A percentile compares a stretch with the other conserved stretches of the same genome.
Evolutionary conservation across 257 asterid genomes (phyloP).

Genomic region (Handroanthus guayacan): DNA sequence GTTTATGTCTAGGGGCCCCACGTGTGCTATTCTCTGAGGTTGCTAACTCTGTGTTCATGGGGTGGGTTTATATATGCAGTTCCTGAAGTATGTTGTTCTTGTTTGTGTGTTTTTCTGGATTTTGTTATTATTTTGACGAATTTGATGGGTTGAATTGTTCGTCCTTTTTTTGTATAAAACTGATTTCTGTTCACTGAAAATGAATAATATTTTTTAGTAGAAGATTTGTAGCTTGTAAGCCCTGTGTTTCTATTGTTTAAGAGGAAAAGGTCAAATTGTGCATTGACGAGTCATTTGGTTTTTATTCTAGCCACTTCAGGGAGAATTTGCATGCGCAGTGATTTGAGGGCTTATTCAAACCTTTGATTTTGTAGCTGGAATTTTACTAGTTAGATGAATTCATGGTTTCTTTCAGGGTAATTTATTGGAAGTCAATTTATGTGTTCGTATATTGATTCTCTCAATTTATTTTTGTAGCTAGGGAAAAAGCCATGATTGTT

Average conservation of each 20-base stretch:
- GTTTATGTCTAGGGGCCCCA: conserved; percentile 3
- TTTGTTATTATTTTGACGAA: conserved; percentile 15
- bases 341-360: background rate
- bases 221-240: background rate
- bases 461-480: conserved; percentile 59
- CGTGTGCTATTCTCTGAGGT: conserved; percentile 6
- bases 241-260: conserved; percentile 9
- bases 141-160: conserved; percentile 19
- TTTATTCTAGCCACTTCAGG: conserved; percentile 23
- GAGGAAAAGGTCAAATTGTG: conserved; percentile 8
- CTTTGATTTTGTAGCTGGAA: conserved; percentile 10
- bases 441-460: background rate
- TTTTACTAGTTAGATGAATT: conserved; percentile 5
- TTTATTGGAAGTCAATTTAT: background rate
- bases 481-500: conserved; percentile 98
- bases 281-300: conserved; percentile 15
- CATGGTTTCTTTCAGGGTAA: background rate
- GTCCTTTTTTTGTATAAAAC: conserved; percentile 1
- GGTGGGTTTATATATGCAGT: background rate
- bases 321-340: background rate
- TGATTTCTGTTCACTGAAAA: conserved; percentile 19
- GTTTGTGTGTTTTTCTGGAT: background rate
- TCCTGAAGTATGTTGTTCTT: conserved; percentile 15
- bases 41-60: background rate
- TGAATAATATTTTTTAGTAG: conserved; percentile 8